Evolutionary conservation across 75 land plant genomes (phyloP).

Genomic region (Pinus tabuliformis): DNA sequence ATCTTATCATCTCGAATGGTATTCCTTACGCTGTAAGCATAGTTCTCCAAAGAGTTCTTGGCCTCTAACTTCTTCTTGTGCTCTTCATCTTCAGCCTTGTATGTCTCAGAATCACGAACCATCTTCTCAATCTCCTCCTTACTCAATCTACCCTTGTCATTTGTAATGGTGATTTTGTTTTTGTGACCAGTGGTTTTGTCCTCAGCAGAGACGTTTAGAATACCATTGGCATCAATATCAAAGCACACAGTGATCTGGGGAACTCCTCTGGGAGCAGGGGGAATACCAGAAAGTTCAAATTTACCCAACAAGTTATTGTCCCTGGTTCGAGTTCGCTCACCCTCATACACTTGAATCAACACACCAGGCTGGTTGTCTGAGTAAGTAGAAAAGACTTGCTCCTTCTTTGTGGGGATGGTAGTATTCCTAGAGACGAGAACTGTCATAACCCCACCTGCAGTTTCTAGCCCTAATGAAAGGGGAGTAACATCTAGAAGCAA

Average conservation of each 20-base stretch:
- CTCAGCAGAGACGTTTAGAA: slow-evolving; percentile 27
- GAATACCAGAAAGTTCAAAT: slow-evolving; percentile 42
- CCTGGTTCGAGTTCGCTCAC: slow-evolving; percentile 23
- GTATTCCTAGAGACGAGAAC: slow-evolving; percentile 23
- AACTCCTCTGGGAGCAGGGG: slow-evolving; percentile 43
- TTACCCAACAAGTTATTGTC: slow-evolving; percentile 43
- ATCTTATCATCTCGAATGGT: slow-evolving; percentile 42
- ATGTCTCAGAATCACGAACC: slow-evolving; percentile 49
- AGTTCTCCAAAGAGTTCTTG: slow-evolving; percentile 44
- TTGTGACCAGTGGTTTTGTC: slow-evolving; percentile 28
- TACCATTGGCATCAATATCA: slow-evolving; percentile 42
- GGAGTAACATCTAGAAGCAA: slow-evolving; percentile 40
- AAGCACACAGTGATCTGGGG: slow-evolving; percentile 42
- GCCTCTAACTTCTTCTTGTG: slow-evolving; percentile 41
- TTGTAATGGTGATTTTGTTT: slow-evolving; percentile 44
- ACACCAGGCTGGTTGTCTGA: slow-evolving; percentile 36
- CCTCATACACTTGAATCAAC: slow-evolving; percentile 28
- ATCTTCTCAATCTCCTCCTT: slow-evolving; percentile 55
- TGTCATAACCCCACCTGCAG: slow-evolving; percentile 42
- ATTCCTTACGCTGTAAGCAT: slow-evolving; percentile 55
- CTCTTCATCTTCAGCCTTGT: slow-evolving; percentile 53
- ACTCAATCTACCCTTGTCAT: slow-evolving; percentile 45
- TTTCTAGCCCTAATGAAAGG: slow-evolving; percentile 39
- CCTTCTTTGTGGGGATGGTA: slow-evolving; percentile 29
- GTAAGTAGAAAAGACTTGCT: slow-evolving; percentile 30